A percentile compares a stretch with the other conserved stretches of the same genome.
Conservation (phyloP, 768 basidiomycete genomes). For the Kondoa subrosea region DNA sequence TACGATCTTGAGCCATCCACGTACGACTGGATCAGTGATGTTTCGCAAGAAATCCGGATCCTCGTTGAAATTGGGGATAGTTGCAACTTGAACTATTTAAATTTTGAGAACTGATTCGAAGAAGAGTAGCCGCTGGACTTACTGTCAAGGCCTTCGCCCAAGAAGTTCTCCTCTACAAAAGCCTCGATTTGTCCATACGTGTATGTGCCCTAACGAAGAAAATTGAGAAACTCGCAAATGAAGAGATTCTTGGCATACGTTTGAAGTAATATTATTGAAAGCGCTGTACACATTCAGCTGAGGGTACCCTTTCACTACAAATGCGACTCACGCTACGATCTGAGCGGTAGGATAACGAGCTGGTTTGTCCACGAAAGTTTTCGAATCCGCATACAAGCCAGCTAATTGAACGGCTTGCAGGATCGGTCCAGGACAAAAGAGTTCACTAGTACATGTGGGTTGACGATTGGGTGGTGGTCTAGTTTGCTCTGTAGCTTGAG, state of each 20-base stretch:
- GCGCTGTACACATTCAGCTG: neutral
- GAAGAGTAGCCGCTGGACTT: neutral
- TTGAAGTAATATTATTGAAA: slow-evolving; percentile 5
- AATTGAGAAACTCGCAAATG: no score
- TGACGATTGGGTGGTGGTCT: slow-evolving; percentile 16
- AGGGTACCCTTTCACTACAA: slow-evolving; percentile 6
- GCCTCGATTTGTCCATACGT: slow-evolving; percentile 5
- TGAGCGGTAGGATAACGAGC: slow-evolving; percentile 6
- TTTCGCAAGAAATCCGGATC: slow-evolving; percentile 54
- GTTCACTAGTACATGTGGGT: neutral
- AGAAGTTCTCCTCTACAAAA: slow-evolving; percentile 9
- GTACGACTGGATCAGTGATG: slow-evolving; percentile 51
- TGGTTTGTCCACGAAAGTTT: slow-evolving; percentile 64
- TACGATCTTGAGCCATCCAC: slow-evolving; percentile 59
- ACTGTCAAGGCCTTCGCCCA: neutral
- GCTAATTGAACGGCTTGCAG: slow-evolving; percentile 77
- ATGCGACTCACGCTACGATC: neutral
- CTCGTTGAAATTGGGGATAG: slow-evolving; percentile 46
- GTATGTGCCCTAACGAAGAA: slow-evolving; percentile 12
- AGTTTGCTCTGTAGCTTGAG: neutral
- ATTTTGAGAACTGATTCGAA: slow-evolving; percentile 12
- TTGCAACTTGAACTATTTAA: slow-evolving; percentile 49
- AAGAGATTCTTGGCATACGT: no score
- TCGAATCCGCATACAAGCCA: slow-evolving; percentile 54
- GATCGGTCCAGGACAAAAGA: slow-evolving; percentile 22